Evolutionary conservation across 225 moss, liverwort and hornwort species (phyloP), one percentile per base, ranked within the genome.

Genomic region (Pleurozium schreberi): DNA sequence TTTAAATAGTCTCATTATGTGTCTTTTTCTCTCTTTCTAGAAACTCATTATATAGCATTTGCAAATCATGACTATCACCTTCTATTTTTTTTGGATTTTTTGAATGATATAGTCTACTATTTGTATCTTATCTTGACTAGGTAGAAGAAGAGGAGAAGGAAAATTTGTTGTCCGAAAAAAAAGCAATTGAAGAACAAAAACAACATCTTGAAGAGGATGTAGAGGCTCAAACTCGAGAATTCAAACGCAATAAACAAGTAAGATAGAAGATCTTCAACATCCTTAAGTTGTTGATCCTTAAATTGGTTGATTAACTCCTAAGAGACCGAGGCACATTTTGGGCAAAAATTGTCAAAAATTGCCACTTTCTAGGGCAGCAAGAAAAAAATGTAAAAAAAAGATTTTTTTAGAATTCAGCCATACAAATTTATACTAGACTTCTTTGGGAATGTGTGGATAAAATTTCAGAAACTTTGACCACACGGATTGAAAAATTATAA

Each of bases 131-230:
- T 66, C 8, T 89, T 81, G 43, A 85, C 20, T 83, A 97, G 96
- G 89, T 93, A 86, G 96, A 95, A 90, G 97, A 96, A 84, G 96
- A 96, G 73, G 92, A 94, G 17, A 89, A 89, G 86, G 93, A 94
- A 85, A 94, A 92, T 90, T 86, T 95, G 47, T 80, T 96, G 67
- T 89, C 26, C 53, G 91, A 94, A 85, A 94, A 96, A 87, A 93
- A 92, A n/a, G 79, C 85, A 81, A 96, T 96, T 89, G 96, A 97
- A 92, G 93, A 96, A 61, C 96, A 97, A 21, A 96, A 97, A 65
- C 90, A 92, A 52, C 94, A 93, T 86, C 92, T 96, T 82, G 96
- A 95, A 89, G 94, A 96, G 65, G 96, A 96, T 53, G 94, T 95
- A 57, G 92, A 92, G 71, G 86, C 90, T 84, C 96, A 96, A 95